Evolutionary conservation across 2,329 filamentous ascomycete species (phyloP).

Genomic region (Diaporthe nobilis): DNA sequence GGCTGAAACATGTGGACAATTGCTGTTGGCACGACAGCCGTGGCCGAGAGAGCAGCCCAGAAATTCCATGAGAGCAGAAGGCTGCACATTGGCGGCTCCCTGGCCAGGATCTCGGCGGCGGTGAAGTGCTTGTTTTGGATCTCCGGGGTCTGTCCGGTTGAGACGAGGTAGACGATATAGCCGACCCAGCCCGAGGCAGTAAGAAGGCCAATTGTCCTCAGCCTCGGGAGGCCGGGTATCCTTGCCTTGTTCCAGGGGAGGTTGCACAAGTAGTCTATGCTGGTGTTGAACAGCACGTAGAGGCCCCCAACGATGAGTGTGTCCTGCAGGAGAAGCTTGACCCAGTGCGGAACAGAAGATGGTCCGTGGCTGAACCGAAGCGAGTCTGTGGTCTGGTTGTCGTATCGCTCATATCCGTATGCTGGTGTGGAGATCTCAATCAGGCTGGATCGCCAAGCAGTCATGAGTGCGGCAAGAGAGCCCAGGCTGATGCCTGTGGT

Average conservation of each 20-base stretch:
- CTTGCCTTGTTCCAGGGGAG: not conserved
- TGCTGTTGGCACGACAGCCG: not conserved
- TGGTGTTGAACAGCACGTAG: not conserved
- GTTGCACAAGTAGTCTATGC: not conserved
- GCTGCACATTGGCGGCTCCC: slow-evolving; percentile 28
- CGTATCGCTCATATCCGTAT: not conserved
- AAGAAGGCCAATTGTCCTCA: not conserved
- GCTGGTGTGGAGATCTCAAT: not conserved
- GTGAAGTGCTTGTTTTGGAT: slow-evolving; percentile 18
- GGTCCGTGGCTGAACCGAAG: not conserved
- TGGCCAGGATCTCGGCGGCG: slow-evolving; percentile 18
- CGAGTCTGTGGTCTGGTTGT: slow-evolving; percentile 11
- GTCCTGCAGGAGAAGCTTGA: slow-evolving; percentile 15
- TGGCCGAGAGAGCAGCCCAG: slow-evolving; percentile 21
- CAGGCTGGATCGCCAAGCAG: not conserved
- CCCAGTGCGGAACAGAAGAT: not conserved
- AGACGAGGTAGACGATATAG: not conserved
- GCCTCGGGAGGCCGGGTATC: not conserved
- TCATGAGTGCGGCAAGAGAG: not conserved
- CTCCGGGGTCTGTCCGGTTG: slow-evolving; percentile 4
- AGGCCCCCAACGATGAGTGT: not conserved
- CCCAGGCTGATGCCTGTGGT: not conserved
- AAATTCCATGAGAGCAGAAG: slow-evolving; percentile 39
- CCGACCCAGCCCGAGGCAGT: not conserved
- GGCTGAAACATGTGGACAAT: not conserved